Evolutionary conservation across 2,329 filamentous ascomycete species (phyloP), one percentile per base, ranked within the genome.

Genomic region (Sarocladiaceae sp.): DNA sequence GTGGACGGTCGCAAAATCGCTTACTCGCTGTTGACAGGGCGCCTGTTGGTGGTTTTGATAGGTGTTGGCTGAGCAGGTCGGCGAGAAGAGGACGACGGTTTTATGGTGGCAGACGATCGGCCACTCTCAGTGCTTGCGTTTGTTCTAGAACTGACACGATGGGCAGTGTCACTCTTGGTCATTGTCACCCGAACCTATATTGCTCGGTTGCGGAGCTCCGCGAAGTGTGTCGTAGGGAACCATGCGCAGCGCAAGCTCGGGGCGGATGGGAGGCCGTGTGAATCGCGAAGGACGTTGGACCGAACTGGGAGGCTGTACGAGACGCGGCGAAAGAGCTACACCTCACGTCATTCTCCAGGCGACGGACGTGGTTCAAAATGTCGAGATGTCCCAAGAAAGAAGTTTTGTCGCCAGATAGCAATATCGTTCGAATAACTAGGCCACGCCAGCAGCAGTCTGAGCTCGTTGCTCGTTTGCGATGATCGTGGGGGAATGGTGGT

Each of bases 121-220:
- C 79, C 82, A 72, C 84, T 88, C 62, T 83, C 79, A 63, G 79
- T 80, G 71, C 80, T 82, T 58, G 80, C 79, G 76, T 80, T 84
- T 71, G 82, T 82, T 58, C 78, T 72, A 58, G 83, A 84, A 73
- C 79, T 84, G 57, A 59, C 61, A 62, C 63, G 61, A 66, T 66
- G 56, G 62, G 71, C 70, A 62, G 74, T 72, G 66, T 87, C 84
- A 73, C 84, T 80, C 70, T 78, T 81, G 71, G 83, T 81, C 86
- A 89, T 88, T 70, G 71, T 82, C 70, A 69, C 70, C 66, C 62
- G 58, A 61, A 61, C 61, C 62, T 29, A 31, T 15, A n/a, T 26
- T n/a, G 47, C 47, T 65, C 58, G 61, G 58, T 60, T 55, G 59
- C 54, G 60, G 57, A 61, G 60, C 57, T 60, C 59, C 58, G 60